Evolutionary conservation across 495 filamentous ascomycete genomes (phyloP).

Genomic region (Penicillium samsonianum): DNA sequence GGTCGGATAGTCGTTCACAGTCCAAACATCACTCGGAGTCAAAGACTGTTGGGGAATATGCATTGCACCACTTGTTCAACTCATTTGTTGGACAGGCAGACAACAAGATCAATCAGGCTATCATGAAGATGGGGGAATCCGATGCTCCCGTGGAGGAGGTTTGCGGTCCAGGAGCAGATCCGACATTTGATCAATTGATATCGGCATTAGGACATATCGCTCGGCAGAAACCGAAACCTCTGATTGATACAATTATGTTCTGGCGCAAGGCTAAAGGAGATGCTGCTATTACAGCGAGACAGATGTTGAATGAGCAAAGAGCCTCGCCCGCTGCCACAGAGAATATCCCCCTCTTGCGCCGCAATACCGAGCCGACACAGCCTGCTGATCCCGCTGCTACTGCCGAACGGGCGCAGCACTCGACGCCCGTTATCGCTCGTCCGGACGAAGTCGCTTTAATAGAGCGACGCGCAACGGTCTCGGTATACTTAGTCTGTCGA

Average conservation of each 20-base stretch:
- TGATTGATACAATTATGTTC: constrained; percentile 95
- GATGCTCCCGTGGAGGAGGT: constrained; percentile 83
- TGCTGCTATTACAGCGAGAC: constrained; percentile 63
- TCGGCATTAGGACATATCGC: constrained; percentile 91
- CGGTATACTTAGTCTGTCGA: constrained; percentile 91
- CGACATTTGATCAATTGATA: constrained; percentile 93
- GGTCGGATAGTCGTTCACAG: constrained; percentile 77
- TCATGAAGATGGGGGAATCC: constrained; percentile 68
- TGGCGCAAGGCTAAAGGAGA: constrained; percentile 96
- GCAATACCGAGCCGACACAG: constrained; percentile 57
- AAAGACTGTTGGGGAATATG: constrained; percentile 95
- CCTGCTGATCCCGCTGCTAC: constrained; percentile 28
- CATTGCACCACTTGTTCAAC: constrained; percentile 93
- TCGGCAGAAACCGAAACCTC: constrained; percentile 86
- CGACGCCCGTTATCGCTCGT: constrained; percentile 49
- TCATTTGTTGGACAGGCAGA: constrained; percentile 83
- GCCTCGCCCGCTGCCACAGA: constrained; percentile 33
- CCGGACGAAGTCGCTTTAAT: constrained; percentile 71
- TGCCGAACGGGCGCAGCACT: constrained; percentile 29
- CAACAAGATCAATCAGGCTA: constrained; percentile 85
- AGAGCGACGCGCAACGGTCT: constrained; percentile 85
- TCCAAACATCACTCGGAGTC: constrained; percentile 74
- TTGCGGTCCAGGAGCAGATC: constrained; percentile 85
- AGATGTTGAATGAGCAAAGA: constrained; percentile 61
- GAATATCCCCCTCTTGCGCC: constrained; percentile 47